Conservation (phyloP, 2,329 filamentous ascomycete species). For the Cladosporium cucumerinum region DNA sequence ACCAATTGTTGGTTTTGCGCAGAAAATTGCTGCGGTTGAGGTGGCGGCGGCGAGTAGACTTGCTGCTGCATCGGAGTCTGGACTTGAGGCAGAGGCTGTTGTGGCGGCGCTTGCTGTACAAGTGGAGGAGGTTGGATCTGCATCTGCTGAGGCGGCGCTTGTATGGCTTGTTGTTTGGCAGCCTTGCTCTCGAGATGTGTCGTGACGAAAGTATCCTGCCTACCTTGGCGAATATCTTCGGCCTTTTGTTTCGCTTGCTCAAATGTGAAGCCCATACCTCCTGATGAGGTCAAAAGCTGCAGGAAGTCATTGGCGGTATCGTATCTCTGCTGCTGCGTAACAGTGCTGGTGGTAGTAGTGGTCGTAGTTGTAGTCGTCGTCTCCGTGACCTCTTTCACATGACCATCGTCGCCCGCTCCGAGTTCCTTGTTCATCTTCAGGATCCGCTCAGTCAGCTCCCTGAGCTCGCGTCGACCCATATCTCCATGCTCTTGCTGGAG, state of each 20-base stretch:
- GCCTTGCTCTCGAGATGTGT: neutral
- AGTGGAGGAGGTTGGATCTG: neutral
- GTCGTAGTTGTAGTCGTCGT: conserved; percentile 3
- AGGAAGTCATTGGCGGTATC: conserved; percentile 10
- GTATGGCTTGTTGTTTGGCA: neutral
- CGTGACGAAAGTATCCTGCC: neutral
- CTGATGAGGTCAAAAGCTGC: neutral
- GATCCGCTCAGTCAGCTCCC: conserved; percentile 4
- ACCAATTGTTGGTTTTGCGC: neutral
- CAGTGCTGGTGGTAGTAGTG: neutral
- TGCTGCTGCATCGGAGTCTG: neutral
- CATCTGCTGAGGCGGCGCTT: neutral
- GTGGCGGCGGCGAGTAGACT: neutral
- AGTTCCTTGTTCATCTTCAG: conserved; percentile 8
- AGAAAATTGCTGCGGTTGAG: neutral
- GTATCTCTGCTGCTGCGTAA: conserved; percentile 3
- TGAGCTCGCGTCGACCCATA: neutral
- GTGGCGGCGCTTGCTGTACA: neutral
- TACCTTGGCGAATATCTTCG: conserved; percentile 5
- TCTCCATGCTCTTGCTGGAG: neutral
- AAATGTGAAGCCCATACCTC: conserved; percentile 8
- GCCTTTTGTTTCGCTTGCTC: conserved; percentile 8
- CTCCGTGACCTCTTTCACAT: conserved; percentile 6
- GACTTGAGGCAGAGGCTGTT: neutral
- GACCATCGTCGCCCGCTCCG: conserved; percentile 9